A percentile compares a stretch with the other conserved stretches of the same genome.
These are phyloP conservation scores for Colletotrichum spinosum DNA, from an alignment of 2,329 filamentous ascomycete genomes.

Conservation along the genomic window DNA sequence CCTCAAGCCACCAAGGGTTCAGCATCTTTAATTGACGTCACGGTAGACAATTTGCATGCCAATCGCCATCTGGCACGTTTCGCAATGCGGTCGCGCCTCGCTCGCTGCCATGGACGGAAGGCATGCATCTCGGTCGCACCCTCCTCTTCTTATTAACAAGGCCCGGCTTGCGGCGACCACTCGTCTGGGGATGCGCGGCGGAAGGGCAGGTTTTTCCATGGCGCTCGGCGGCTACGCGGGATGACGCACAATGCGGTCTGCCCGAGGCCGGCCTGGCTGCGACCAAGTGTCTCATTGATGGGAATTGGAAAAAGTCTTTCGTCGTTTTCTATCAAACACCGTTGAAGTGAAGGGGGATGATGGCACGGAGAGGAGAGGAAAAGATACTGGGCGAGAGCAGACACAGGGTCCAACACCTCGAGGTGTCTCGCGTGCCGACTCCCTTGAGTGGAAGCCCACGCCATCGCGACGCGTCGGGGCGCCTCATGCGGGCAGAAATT, in stretches of 20 bases:
- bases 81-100: constrained; percentile 3
- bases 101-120: constrained; percentile 19
- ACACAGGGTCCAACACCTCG: constrained; percentile 1
- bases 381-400: not conserved
- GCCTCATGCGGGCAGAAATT: constrained; percentile 14
- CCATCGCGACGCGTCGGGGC: constrained; percentile 10
- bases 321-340: constrained; percentile 8
- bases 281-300: not conserved
- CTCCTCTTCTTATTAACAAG: not conserved
- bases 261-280: constrained; percentile 18
- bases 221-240: constrained; percentile 21
- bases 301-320: constrained; percentile 17
- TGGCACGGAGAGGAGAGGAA: too few relatives aligned
- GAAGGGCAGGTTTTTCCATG: constrained; percentile 4
- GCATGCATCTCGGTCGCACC: constrained; percentile 3
- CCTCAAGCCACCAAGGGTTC: constrained; percentile 32
- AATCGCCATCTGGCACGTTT: constrained; percentile 32
- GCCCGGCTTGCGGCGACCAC: not conserved
- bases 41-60: constrained; percentile 19
- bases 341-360: too few relatives aligned
- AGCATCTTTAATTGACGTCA: constrained; percentile 25
- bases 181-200: constrained; percentile 8
- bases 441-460: constrained; percentile 8
- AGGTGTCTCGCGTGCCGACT: not conserved
- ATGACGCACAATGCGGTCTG: constrained; percentile 31